phyloP scores from a whole-genome alignment of 495 filamentous ascomycete species.

The Aspergillus olivimuriae region DNA sequence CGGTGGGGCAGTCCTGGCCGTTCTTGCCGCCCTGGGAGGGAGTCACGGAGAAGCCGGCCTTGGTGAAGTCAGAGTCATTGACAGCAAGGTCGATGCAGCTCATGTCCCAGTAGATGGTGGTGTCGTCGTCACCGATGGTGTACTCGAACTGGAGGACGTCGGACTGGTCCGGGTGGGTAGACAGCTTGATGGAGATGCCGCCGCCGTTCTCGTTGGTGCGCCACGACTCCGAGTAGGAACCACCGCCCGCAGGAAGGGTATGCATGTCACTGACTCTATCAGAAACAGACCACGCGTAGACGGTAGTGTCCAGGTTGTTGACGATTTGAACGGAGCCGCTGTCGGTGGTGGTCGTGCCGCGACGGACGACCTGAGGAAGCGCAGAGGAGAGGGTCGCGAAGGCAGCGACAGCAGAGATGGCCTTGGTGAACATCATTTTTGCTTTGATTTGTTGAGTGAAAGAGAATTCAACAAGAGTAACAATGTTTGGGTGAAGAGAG shows the following conservation, averaged over 20 bases:
- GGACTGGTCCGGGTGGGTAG: conserved; percentile 23
- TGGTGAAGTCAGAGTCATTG: conserved; percentile 30
- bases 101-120: conserved; percentile 41
- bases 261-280: conserved; percentile 30
- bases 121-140: conserved; percentile 27
- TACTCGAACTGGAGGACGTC: conserved; percentile 47
- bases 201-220: conserved; percentile 36
- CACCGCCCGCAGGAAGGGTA: conserved; percentile 31
- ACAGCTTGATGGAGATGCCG: conserved; percentile 43
- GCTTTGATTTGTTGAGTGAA: too few species aligned
- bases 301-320: conserved; percentile 31
- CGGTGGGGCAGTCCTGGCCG: conserved; percentile 25
- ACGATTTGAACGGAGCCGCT: conserved; percentile 28
- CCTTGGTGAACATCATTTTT: conserved; percentile 45
- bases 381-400: conserved; percentile 34
- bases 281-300: conserved; percentile 41
- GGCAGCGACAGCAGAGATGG: conserved; percentile 27
- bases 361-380: conserved; percentile 22
- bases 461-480: neutral
- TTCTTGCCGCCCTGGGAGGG: conserved; percentile 18
- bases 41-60: conserved; percentile 34
- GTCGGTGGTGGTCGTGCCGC: too few species aligned
- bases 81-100: conserved; percentile 41
- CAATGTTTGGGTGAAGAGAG: neutral
- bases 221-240: conserved; percentile 29